Evolutionary conservation across 192 early-diverging fungal species (phyloP).

Genomic region (Coemansia asiatica): DNA sequence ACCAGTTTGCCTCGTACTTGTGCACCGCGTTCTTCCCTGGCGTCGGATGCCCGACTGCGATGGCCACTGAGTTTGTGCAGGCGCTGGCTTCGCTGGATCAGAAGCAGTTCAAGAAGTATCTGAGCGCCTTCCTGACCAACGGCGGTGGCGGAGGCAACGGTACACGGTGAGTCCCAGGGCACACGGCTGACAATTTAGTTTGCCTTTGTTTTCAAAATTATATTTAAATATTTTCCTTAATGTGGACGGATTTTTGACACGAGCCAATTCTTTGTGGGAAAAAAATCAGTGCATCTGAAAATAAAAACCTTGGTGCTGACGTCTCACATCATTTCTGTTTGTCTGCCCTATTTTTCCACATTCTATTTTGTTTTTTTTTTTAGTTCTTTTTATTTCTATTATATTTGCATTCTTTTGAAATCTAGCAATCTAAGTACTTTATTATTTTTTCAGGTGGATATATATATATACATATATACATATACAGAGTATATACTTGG

Average conservation of each 20-base stretch:
- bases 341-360: conserved; percentile 9
- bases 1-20: conserved; percentile 48
- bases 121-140: conserved; percentile 42
- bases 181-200: not conserved
- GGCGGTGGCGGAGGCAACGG: not conserved
- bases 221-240: not conserved
- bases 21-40: conserved; percentile 33
- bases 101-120: conserved; percentile 73
- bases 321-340: conserved; percentile 9
- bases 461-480: too few species aligned
- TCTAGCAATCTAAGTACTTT: conserved; percentile 3
- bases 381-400: not conserved
- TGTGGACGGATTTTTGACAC: not conserved
- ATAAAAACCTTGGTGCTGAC: not conserved
- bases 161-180: not conserved
- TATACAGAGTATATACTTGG: not conserved
- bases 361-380: conserved; percentile 3
- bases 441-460: conserved; percentile 5
- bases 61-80: conserved; percentile 71
- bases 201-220: too few species aligned
- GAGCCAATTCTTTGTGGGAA: not conserved
- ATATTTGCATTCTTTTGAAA: conserved; percentile 4
- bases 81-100: conserved; percentile 67
- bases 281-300: not conserved
- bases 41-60: conserved; percentile 60